phyloP scores from a whole-genome alignment of 148 eudicot species.

The Camellia sinensis region DNA sequence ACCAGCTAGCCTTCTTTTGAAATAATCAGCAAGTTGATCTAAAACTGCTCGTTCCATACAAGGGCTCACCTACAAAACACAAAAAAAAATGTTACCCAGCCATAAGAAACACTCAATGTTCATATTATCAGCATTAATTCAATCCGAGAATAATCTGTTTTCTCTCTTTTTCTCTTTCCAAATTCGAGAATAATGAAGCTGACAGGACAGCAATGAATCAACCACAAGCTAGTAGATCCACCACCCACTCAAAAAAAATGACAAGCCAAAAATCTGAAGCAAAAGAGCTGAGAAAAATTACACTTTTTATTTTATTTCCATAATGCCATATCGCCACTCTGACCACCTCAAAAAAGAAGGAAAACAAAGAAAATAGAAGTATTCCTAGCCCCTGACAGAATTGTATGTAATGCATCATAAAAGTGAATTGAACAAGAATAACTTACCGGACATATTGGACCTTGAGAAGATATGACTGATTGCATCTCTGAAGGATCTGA shows the following conservation, averaged over 20 bases:
- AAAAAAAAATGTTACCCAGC: conserved; percentile 6
- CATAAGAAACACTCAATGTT: conserved; percentile 6
- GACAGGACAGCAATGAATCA: not conserved
- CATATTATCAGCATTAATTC: not conserved
- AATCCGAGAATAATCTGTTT: not conserved
- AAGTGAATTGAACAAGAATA: not conserved
- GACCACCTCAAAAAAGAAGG: not conserved
- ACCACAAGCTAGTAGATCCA: not conserved
- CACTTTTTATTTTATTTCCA: not conserved
- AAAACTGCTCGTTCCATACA: conserved; percentile 90
- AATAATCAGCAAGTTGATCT: conserved; percentile 82
- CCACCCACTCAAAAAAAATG: not conserved
- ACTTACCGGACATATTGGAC: conserved; percentile 90
- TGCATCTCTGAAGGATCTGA: conserved; percentile 96
- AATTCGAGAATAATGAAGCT: not conserved
- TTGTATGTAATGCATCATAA: not conserved
- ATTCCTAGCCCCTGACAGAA: not conserved
- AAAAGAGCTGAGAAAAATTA: not conserved
- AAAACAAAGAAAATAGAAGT: too few relatives aligned
- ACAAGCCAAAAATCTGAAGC: not conserved
- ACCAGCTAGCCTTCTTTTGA: conserved; percentile 58
- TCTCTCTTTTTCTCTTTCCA: not conserved
- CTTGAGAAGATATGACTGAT: conserved; percentile 90
- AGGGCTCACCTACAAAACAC: conserved; percentile 67
- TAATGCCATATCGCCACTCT: not conserved